Percentiles rank a stretch among this genome's conserved stretches.
Evolutionary conservation across 2,329 filamentous ascomycete genomes (phyloP).

Genomic region (Ramularia collo-cygni): DNA sequence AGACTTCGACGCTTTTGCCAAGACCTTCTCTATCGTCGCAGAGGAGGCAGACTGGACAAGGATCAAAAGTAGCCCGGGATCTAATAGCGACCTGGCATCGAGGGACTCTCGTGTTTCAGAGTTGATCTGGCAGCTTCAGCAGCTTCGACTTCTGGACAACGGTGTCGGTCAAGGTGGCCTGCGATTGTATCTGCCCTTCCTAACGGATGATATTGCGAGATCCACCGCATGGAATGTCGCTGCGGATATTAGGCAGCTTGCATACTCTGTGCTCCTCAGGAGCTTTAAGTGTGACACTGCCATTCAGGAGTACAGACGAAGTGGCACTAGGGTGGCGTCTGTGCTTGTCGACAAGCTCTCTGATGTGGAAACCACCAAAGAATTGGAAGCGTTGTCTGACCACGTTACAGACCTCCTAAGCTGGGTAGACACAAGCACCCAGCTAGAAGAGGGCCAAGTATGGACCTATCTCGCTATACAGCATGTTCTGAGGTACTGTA

Average conservation of each 20-base stretch:
- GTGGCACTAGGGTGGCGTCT: conserved; percentile 24
- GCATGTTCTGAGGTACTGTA: conserved; percentile 12
- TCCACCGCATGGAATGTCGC: conserved; percentile 39
- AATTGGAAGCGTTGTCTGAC: conserved; percentile 1
- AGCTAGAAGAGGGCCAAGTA: conserved; percentile 3
- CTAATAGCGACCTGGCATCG: conserved; percentile 5
- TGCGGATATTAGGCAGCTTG: conserved; percentile 30
- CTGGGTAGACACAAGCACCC: conserved; percentile 1
- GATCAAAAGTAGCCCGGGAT: conserved; percentile 1
- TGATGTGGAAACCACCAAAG: not conserved
- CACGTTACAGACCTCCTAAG: conserved; percentile 5
- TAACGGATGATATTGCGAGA: conserved; percentile 45
- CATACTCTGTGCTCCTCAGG: conserved; percentile 33
- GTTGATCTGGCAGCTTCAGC: conserved; percentile 40
- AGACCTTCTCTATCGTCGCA: conserved; percentile 6
- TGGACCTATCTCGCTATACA: conserved; percentile 21
- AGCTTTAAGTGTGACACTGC: conserved; percentile 8
- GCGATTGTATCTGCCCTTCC: conserved; percentile 58
- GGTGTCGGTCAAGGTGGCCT: conserved; percentile 20
- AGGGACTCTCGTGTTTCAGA: conserved; percentile 31
- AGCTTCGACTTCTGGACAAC: not conserved
- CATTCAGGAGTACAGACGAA: conserved; percentile 35
- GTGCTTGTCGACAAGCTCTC: conserved; percentile 9
- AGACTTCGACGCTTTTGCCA: conserved; percentile 11
- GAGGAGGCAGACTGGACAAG: conserved; percentile 6